Evolutionary conservation across 1,139 yeast species (phyloP).

Genomic region (Groenewaldozyma sp.): DNA sequence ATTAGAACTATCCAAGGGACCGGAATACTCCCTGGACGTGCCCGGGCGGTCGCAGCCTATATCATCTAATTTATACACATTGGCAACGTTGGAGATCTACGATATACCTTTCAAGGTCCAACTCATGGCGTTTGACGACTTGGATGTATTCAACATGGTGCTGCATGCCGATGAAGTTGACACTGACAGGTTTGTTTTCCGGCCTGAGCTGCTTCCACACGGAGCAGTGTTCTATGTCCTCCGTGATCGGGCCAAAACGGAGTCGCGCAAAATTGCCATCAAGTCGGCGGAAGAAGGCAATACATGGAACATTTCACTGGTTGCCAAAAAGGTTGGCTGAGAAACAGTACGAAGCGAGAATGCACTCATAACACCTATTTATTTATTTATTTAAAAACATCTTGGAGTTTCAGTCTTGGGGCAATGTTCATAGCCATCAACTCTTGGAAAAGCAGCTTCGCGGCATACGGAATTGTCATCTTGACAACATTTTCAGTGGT

Average conservation of each 20-base stretch:
- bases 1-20: not conserved
- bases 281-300: no score
- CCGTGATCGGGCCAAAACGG: not conserved
- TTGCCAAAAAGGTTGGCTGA: no score
- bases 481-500: conserved; percentile 76
- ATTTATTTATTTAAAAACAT: conserved; percentile 38
- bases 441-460: conserved; percentile 91
- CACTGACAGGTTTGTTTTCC: not conserved
- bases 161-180: not conserved
- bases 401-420: conserved; percentile 83
- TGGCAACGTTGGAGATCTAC: not conserved
- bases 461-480: conserved; percentile 98
- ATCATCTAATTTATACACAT: no score
- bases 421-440: conserved; percentile 96
- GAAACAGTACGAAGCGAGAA: no score
- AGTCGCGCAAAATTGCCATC: not conserved
- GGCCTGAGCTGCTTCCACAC: not conserved
- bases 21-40: not conserved
- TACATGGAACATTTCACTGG: no score
- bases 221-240: not conserved
- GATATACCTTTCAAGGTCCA: not conserved
- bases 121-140: not conserved
- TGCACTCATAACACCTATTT: not conserved
- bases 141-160: conserved; percentile 1
- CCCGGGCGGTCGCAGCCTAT: no score